Evolutionary conservation across 495 filamentous ascomycete species (phyloP).

Genomic region (Aspergillus asperescens): DNA sequence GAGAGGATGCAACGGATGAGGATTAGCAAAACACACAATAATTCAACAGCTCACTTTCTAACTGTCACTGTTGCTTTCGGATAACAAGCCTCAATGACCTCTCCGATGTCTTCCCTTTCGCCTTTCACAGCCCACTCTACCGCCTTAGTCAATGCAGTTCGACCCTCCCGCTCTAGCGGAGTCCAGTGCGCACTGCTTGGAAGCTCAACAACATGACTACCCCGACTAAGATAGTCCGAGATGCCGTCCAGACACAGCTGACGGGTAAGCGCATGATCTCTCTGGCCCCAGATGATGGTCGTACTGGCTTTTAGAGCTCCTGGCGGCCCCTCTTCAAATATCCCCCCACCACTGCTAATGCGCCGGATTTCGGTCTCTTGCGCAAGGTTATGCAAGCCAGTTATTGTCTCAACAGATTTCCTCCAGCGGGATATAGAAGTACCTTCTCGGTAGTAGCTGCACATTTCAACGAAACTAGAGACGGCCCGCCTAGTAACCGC

Average conservation of each 20-base stretch:
- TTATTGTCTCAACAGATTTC: conserved; percentile 45
- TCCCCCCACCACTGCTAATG: conserved; percentile 33
- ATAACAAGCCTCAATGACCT: conserved; percentile 26
- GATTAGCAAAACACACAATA: neutral
- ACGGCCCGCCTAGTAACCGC: conserved; percentile 23
- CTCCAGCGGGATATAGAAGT: conserved; percentile 36
- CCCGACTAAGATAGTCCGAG: conserved; percentile 33
- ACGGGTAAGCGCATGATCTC: conserved; percentile 37
- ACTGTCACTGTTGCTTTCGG: conserved; percentile 29
- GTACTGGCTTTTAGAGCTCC: conserved; percentile 43
- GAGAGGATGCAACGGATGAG: neutral
- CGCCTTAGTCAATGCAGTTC: conserved; percentile 27
- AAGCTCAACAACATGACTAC: conserved; percentile 40
- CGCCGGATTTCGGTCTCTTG: conserved; percentile 21
- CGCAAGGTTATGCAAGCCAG: conserved; percentile 38
- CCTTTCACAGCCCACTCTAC: conserved; percentile 37
- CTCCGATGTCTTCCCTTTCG: conserved; percentile 32
- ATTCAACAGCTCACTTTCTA: conserved; percentile 23
- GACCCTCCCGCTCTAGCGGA: conserved; percentile 38
- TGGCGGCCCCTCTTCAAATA: conserved; percentile 43
- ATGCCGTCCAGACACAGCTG: conserved; percentile 42
- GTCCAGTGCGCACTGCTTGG: conserved; percentile 40
- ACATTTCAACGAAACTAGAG: conserved; percentile 40
- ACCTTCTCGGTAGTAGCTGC: conserved; percentile 46
- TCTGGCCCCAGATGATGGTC: conserved; percentile 50